A percentile compares a stretch with the other conserved stretches of the same genome.
Conservation (phyloP, 2,329 filamentous ascomycete genomes). For the Beauveria medogensis region DNA sequence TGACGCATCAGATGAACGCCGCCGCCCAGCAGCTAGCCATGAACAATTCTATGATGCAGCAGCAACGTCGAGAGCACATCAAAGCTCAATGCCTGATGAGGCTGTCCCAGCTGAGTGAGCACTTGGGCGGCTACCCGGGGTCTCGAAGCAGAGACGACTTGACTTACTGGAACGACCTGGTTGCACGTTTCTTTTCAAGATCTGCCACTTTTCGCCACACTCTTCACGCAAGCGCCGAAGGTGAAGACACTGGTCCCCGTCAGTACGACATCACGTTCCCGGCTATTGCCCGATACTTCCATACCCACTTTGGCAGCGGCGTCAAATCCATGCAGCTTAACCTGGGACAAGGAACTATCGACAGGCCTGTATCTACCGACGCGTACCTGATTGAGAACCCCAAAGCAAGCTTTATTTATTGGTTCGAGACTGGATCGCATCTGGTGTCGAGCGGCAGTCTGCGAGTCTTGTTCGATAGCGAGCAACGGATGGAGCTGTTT, state of each 20-base stretch:
- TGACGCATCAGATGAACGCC: conserved; percentile 20
- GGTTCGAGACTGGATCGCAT: conserved; percentile 77
- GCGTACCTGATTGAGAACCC: conserved; percentile 68
- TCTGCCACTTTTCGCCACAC: conserved; percentile 70
- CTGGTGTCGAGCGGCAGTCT: conserved; percentile 71
- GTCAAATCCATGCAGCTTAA: conserved; percentile 80
- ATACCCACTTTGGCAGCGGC: conserved; percentile 80
- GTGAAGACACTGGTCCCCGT: conserved; percentile 57
- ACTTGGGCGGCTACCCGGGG: conserved; percentile 49
- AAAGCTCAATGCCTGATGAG: conserved; percentile 52
- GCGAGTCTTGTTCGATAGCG: conserved; percentile 68
- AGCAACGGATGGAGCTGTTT: conserved; percentile 75
- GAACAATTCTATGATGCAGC: conserved; percentile 29
- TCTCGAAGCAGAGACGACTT: conserved; percentile 59
- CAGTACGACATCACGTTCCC: conserved; percentile 80
- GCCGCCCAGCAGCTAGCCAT: conserved; percentile 28
- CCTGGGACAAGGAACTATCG: conserved; percentile 57
- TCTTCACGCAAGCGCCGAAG: conserved; percentile 45
- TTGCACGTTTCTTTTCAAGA: conserved; percentile 71
- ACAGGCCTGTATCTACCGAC: conserved; percentile 51
- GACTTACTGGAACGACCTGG: conserved; percentile 71
- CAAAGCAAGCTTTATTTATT: conserved; percentile 77
- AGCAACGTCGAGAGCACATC: conserved; percentile 42
- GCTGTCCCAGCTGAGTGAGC: conserved; percentile 55
- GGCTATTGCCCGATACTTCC: conserved; percentile 80